These are phyloP conservation scores for Fusarium miscanthi DNA, from an alignment of 2,329 filamentous ascomycete species.

Conservation along the genomic window DNA sequence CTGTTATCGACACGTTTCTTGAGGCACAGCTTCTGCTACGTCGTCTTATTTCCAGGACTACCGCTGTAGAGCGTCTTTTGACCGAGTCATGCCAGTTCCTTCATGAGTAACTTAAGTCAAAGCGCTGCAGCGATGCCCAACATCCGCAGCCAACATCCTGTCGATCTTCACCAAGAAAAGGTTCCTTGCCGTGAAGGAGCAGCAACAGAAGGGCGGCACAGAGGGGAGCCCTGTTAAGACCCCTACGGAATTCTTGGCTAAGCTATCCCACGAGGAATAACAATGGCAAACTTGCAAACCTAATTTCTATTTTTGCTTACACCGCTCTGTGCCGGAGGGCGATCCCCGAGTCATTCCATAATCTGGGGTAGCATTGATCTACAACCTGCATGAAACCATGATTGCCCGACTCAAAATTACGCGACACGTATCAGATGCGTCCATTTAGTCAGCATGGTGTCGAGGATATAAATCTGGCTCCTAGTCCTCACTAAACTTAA, in stretches of 20 bases:
- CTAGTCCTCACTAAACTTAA: no score
- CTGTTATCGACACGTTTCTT: no score
- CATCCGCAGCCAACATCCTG: not conserved
- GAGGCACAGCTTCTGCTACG: not conserved
- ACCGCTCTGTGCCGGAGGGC: not conserved
- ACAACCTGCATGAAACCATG: not conserved
- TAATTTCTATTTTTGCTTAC: not conserved
- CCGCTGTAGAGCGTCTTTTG: not conserved
- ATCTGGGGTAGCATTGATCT: not conserved
- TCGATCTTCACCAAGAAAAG: not conserved
- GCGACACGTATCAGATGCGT: not conserved
- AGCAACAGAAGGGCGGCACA: not conserved
- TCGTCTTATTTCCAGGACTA: accelerated
- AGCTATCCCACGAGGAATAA: not conserved
- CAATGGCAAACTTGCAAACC: not conserved
- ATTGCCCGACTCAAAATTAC: no score
- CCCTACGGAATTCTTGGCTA: not conserved
- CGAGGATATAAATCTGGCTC: not conserved
- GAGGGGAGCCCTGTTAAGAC: not conserved
- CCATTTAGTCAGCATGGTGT: not conserved
- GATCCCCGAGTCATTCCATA: not conserved
- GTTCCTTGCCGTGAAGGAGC: no score
- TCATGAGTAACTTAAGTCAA: not conserved
- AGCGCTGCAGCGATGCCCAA: not conserved
- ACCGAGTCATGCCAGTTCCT: not conserved